A percentile compares a stretch with the other conserved stretches of the same genome.
phyloP scores from a whole-genome alignment of 768 basidiomycete species.

The Cystofilobasidium bisporidii region DNA sequence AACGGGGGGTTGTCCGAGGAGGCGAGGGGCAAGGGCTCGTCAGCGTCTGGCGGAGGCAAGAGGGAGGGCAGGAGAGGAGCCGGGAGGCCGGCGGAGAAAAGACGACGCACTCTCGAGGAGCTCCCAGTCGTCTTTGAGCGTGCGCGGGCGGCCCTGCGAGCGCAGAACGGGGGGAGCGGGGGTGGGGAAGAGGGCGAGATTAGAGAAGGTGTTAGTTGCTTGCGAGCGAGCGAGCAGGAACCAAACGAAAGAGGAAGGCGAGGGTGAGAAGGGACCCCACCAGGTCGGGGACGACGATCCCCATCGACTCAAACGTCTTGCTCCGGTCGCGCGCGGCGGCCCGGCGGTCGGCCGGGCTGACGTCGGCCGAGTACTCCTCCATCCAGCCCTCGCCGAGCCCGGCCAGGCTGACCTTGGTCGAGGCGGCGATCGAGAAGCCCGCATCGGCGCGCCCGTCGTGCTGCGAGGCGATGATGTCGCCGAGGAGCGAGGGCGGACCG shows the following conservation, averaged over 20 bases:
- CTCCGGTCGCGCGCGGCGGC: conserved; percentile 10
- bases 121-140: conserved; percentile 20
- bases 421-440: background rate
- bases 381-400: conserved; percentile 15
- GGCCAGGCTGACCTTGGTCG: background rate
- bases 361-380: background rate
- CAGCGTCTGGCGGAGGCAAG: too few relatives aligned
- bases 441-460: background rate
- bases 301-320: conserved; percentile 15
- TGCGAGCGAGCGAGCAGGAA: too few relatives aligned
- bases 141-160: conserved; percentile 20
- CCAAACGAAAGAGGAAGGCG: background rate
- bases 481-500: conserved; percentile 7
- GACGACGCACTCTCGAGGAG: conserved; percentile 17
- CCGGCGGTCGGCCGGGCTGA: background rate
- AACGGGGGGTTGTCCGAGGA: background rate
- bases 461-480: conserved; percentile 4
- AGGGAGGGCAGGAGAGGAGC: background rate
- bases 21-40: background rate
- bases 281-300: conserved; percentile 9
- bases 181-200: background rate
- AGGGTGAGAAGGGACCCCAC: background rate
- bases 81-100: background rate
- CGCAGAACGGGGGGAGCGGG: background rate
- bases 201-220: too few relatives aligned